These are phyloP conservation scores for Pseudocercospora cruenta DNA, from an alignment of 2,329 filamentous ascomycete genomes.

Conservation along the genomic window DNA sequence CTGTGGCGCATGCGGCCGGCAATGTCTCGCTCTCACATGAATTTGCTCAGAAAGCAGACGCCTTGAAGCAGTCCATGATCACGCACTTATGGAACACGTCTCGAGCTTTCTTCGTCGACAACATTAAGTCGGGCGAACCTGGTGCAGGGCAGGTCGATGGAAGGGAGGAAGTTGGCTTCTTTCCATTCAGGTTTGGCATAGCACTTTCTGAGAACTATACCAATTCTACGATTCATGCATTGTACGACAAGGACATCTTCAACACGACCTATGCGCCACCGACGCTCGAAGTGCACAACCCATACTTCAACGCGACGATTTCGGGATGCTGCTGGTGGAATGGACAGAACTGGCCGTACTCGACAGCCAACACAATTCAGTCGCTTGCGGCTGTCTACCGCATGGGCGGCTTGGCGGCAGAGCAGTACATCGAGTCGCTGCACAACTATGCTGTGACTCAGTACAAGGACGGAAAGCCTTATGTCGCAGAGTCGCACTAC, in stretches of 20 bases:
- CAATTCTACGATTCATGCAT: slow-evolving; percentile 40
- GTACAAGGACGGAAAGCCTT: slow-evolving; percentile 48
- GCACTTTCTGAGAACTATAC: slow-evolving; percentile 41
- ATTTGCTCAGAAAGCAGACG: slow-evolving; percentile 41
- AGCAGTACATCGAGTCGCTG: slow-evolving; percentile 46
- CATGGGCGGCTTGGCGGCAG: slow-evolving; percentile 41
- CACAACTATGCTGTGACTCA: slow-evolving; percentile 47
- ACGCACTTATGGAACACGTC: slow-evolving; percentile 45
- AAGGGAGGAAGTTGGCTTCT: slow-evolving; percentile 48
- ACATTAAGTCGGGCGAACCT: slow-evolving; percentile 34
- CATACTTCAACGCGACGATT: slow-evolving; percentile 44
- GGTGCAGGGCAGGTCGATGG: slow-evolving; percentile 26
- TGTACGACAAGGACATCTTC: slow-evolving; percentile 45
- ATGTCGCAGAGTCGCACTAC: slow-evolving; percentile 51
- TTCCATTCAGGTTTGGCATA: slow-evolving; percentile 45
- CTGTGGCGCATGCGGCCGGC: slow-evolving; percentile 43
- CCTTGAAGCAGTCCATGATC: slow-evolving; percentile 43
- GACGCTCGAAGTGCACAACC: slow-evolving; percentile 47
- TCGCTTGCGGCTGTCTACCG: slow-evolving; percentile 45
- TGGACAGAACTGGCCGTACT: slow-evolving; percentile 53
- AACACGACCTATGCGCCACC: slow-evolving; percentile 47
- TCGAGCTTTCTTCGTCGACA: slow-evolving; percentile 25
- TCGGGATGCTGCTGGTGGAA: slow-evolving; percentile 48
- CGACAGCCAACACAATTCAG: slow-evolving; percentile 46
- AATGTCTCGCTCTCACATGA: slow-evolving; percentile 36